A percentile compares a stretch with the other conserved stretches of the same genome.
Evolutionary conservation across 768 basidiomycete species (phyloP).

Genomic region (Russula foetens): DNA sequence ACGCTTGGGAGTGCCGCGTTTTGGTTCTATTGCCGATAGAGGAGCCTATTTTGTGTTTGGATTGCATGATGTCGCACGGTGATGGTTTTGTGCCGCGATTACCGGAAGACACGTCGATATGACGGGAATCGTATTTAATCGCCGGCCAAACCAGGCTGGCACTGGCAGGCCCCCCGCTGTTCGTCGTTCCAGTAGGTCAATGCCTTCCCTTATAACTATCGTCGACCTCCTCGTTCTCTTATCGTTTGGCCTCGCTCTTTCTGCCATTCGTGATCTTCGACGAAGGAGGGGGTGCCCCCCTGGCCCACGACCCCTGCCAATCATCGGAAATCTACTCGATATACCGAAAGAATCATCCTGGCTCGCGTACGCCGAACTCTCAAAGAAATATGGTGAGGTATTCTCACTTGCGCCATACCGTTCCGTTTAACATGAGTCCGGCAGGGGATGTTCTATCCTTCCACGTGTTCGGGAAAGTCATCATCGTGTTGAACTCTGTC

Average conservation of each 20-base stretch:
- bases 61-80: too few relatives aligned
- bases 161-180: too few relatives aligned
- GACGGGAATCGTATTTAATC: too few relatives aligned
- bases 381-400: neutral
- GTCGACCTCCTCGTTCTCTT: neutral
- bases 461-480: constrained; percentile 36
- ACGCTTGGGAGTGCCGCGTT: too few relatives aligned
- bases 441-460: constrained; percentile 11
- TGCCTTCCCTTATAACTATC: neutral
- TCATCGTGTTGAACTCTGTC: constrained; percentile 42
- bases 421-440: neutral
- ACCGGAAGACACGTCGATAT: too few relatives aligned
- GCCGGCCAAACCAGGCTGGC: too few relatives aligned
- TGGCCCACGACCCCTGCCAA: neutral
- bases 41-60: too few relatives aligned
- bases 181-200: neutral
- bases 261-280: neutral
- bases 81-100: too few relatives aligned
- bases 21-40: too few relatives aligned
- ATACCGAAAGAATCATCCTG: neutral
- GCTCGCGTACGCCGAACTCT: neutral
- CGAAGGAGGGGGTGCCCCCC: neutral
- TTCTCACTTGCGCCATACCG: neutral
- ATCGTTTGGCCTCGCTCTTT: neutral
- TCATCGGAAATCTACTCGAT: neutral